These are phyloP conservation scores for Mycena indigotica DNA, from an alignment of 768 basidiomycete genomes.

Conservation along the genomic window DNA sequence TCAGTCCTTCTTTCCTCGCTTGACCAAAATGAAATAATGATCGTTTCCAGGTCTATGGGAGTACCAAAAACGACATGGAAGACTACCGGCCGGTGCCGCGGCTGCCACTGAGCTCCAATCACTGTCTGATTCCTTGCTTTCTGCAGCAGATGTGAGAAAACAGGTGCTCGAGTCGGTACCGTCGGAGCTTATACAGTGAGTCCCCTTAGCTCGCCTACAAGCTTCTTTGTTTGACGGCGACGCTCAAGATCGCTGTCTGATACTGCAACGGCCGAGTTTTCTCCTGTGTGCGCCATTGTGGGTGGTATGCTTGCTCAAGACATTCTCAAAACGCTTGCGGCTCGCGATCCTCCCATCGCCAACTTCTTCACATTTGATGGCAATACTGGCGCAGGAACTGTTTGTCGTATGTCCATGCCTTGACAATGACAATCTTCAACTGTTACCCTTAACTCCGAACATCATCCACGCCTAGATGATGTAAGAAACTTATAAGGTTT, in stretches of 20 bases:
- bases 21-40: conserved; percentile 12
- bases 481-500: too few species aligned
- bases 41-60: conserved; percentile 73
- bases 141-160: conserved; percentile 67
- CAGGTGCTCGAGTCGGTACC: conserved; percentile 63
- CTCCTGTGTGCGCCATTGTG: conserved; percentile 91
- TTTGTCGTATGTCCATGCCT: conserved; percentile 56
- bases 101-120: conserved; percentile 58
- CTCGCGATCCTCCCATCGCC: conserved; percentile 88
- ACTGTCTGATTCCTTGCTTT: conserved; percentile 65
- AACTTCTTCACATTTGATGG: conserved; percentile 93
- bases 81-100: conserved; percentile 54
- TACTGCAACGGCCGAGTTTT: conserved; percentile 83
- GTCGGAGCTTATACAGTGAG: conserved; percentile 63
- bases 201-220: conserved; percentile 7
- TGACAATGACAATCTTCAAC: conserved; percentile 25
- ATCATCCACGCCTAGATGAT: conserved; percentile 14
- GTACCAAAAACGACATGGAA: conserved; percentile 64
- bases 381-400: conserved; percentile 72
- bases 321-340: conserved; percentile 86
- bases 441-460: conserved; percentile 19
- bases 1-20: conserved; percentile 31
- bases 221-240: conserved; percentile 9
- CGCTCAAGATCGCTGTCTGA: conserved; percentile 61
- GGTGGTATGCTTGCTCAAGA: conserved; percentile 96